Evolutionary conservation across 306 rosid genomes (phyloP), one percentile per base, ranked within the genome.

Genomic region (Glycyrrhiza uralensis): DNA sequence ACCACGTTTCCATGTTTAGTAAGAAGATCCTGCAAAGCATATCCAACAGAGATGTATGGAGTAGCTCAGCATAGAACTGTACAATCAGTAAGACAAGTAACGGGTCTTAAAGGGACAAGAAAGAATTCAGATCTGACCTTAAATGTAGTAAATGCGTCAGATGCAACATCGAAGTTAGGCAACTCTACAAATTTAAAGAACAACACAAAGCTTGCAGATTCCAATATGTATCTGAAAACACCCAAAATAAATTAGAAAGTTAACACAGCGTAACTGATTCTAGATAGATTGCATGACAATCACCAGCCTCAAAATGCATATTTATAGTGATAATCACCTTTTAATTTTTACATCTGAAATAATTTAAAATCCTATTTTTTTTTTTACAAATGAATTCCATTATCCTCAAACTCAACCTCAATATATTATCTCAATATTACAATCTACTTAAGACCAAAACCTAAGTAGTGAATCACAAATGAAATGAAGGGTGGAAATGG

Each of bases 111-210:
- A 68, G 49, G 8, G 13, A 46, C 8, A 18, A 24, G 65, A 47
- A 35, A n/a, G 23, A 49, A 56, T 20, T 68, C 42, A 59, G 68
- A 58, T 77, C 85, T 65, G 38, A 91, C 99, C 99, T 94, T 91
- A 72, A 94, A 94, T 36, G 99, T 94, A 62, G 96, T 89, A 85
- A 91, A 94, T 13, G 99, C 99, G 79, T 94, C 96, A 41, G 96
- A 89, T 60, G 99, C 92, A 74, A 88, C 91, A 76, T 94, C 99
- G 74, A 94, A 91, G 85, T 72, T 89, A 33, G 96, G 96, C 78
- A 88, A 78, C 83, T 91, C 99, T 77, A 91, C 96, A 74, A 83
- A 94, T 81, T 94, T 94, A 81, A 87, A 94, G 85, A 94, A 94
- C 90, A 94, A 65, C 83, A 70, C 91, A 81, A 91, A 91, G 85